Percentiles rank a stretch among this genome's conserved stretches.
Evolutionary conservation across 2,329 filamentous ascomycete genomes (phyloP).

Genomic region (Aspergillus quadrilineatus): DNA sequence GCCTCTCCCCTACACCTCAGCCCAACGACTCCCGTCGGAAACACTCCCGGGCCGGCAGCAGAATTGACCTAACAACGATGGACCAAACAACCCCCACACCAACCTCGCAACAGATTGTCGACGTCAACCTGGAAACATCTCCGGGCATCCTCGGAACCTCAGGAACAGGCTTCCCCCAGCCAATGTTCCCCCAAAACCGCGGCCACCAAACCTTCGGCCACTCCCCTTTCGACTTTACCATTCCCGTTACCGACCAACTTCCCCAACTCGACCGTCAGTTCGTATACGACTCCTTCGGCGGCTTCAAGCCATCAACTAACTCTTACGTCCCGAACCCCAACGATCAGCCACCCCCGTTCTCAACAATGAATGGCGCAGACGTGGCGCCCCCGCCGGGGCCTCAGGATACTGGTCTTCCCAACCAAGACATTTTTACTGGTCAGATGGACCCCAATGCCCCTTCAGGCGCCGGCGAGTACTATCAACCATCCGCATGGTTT

Average conservation of each 20-base stretch:
- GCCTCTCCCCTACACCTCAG: slow-evolving; percentile 63
- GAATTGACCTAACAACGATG: slow-evolving; percentile 23
- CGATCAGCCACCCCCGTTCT: slow-evolving; percentile 27
- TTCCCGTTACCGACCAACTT: slow-evolving; percentile 46
- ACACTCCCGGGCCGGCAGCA: slow-evolving; percentile 30
- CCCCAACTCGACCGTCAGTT: slow-evolving; percentile 74
- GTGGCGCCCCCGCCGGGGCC: slow-evolving; percentile 1
- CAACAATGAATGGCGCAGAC: slow-evolving; percentile 28
- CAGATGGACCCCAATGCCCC: slow-evolving; percentile 37
- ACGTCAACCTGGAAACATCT: slow-evolving; percentile 30
- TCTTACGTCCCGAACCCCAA: slow-evolving; percentile 30
- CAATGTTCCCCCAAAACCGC: slow-evolving; percentile 31
- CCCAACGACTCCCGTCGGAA: slow-evolving; percentile 48
- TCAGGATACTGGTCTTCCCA: slow-evolving; percentile 21
- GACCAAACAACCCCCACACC: slow-evolving; percentile 28
- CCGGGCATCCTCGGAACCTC: slow-evolving; percentile 30
- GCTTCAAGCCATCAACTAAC: slow-evolving; percentile 45
- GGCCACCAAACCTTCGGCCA: slow-evolving; percentile 29
- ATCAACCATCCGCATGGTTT: slow-evolving; percentile 72
- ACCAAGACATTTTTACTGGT: slow-evolving; percentile 32
- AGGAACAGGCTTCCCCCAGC: slow-evolving; percentile 39
- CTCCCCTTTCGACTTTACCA: slow-evolving; percentile 39
- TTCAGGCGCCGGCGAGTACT: slow-evolving; percentile 38
- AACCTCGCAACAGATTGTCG: slow-evolving; percentile 25
- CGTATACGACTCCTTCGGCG: slow-evolving; percentile 70